Conservation (phyloP, 306 rosid genomes). For the Delonix regia region DNA sequence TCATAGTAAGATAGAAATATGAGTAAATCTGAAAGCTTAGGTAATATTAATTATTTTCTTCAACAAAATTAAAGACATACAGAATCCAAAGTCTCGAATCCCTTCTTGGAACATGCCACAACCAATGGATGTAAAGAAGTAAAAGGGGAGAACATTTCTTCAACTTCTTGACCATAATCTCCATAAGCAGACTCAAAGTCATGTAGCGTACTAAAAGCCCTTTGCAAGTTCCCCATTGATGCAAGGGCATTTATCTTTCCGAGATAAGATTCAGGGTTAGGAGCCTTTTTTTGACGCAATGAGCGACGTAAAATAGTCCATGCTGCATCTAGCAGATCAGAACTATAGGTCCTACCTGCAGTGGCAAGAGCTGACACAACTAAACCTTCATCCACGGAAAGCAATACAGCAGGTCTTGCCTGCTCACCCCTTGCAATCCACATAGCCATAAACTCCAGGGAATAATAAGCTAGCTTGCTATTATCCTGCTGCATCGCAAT, state of each 20-base stretch:
- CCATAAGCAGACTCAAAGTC: slow-evolving; percentile 78
- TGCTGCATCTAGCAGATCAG: slow-evolving; percentile 74
- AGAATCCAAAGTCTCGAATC: slow-evolving; percentile 88
- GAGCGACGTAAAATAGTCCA: slow-evolving; percentile 85
- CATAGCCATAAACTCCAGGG: slow-evolving; percentile 82
- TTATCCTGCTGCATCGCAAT: slow-evolving; percentile 67
- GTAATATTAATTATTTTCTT: slow-evolving; percentile 33
- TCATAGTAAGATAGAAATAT: neutral
- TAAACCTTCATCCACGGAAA: slow-evolving; percentile 86
- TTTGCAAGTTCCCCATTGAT: slow-evolving; percentile 72
- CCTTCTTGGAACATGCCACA: slow-evolving; percentile 81
- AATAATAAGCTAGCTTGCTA: slow-evolving; percentile 77
- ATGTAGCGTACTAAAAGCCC: slow-evolving; percentile 72
- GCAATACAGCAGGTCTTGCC: slow-evolving; percentile 62
- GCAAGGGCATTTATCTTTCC: slow-evolving; percentile 85
- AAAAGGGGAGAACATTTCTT: slow-evolving; percentile 86
- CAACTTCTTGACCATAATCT: slow-evolving; percentile 57
- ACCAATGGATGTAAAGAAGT: slow-evolving; percentile 86
- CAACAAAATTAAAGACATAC: slow-evolving; percentile 55
- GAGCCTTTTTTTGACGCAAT: slow-evolving; percentile 73
- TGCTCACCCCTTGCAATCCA: slow-evolving; percentile 87
- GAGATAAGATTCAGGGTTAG: slow-evolving; percentile 86
- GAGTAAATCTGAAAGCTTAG: slow-evolving; percentile 2
- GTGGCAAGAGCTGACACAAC: slow-evolving; percentile 72
- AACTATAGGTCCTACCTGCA: slow-evolving; percentile 75